Evolutionary conservation across 1,139 yeast genomes (phyloP).

Genomic region (Yarrowia galli): DNA sequence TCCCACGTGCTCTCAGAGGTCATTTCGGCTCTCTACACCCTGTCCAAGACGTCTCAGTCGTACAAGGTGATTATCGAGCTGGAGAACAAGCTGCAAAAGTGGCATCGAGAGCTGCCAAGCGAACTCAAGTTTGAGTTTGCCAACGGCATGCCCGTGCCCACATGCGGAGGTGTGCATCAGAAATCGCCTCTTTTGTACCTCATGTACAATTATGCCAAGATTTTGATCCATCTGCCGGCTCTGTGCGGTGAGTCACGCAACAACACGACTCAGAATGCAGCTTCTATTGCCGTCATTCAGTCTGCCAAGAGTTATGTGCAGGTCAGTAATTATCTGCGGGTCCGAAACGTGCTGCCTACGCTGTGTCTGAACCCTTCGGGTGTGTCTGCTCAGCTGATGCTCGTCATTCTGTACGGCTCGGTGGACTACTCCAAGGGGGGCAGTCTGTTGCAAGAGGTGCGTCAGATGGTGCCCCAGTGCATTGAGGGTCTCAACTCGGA

Average conservation of each 20-base stretch:
- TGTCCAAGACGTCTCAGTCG: slow-evolving; percentile 53
- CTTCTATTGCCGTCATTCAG: slow-evolving; percentile 76
- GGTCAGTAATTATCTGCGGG: slow-evolving; percentile 60
- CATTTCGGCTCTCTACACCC: slow-evolving; percentile 63
- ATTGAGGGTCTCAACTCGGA: slow-evolving; percentile 46
- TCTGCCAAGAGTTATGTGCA: slow-evolving; percentile 72
- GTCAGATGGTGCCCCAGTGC: slow-evolving; percentile 50
- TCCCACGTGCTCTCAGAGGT: slow-evolving; percentile 77
- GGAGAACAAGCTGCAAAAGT: slow-evolving; percentile 76
- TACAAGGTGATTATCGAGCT: slow-evolving; percentile 54
- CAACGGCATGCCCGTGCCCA: slow-evolving; percentile 63
- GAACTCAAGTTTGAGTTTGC: slow-evolving; percentile 69
- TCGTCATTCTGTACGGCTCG: slow-evolving; percentile 78
- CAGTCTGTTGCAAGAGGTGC: slow-evolving; percentile 74
- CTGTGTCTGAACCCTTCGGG: slow-evolving; percentile 76
- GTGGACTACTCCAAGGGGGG: slow-evolving; percentile 87
- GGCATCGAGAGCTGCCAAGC: slow-evolving; percentile 76
- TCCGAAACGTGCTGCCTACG: slow-evolving; percentile 57
- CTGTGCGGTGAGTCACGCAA: slow-evolving; percentile 47
- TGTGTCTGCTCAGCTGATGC: slow-evolving; percentile 69
- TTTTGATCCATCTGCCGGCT: slow-evolving; percentile 80
- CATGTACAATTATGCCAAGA: slow-evolving; percentile 78
- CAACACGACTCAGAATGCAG: slow-evolving; percentile 50
- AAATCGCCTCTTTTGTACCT: slow-evolving; percentile 68
- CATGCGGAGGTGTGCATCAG: slow-evolving; percentile 53